phyloP scores from a whole-genome alignment of 129 eudicot genomes.

The Escallonia rubra region DNA sequence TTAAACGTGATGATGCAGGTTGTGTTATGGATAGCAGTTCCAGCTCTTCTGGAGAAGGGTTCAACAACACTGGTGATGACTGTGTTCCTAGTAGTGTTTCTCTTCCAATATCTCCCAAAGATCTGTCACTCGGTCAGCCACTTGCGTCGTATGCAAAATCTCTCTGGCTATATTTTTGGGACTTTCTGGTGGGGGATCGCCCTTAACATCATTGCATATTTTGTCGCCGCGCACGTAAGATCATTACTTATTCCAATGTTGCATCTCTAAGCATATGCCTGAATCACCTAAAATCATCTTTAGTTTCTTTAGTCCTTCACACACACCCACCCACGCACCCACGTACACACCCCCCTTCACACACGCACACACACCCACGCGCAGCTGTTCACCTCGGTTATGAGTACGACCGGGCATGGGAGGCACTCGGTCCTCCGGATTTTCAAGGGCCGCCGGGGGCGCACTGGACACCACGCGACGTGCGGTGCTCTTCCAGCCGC shows the following conservation, averaged over 20 bases:
- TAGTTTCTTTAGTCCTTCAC: too few species aligned
- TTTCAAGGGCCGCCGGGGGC: conserved; percentile 20
- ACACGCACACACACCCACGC: too few species aligned
- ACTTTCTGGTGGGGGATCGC: conserved; percentile 99
- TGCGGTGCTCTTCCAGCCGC: conserved; percentile 12
- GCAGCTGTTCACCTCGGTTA: too few species aligned
- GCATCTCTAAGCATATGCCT: too few species aligned
- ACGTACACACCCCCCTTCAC: too few species aligned
- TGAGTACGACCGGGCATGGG: conserved; percentile 24
- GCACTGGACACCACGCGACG: conserved; percentile 9
- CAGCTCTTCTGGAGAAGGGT: conserved; percentile 60
- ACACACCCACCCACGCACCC: too few species aligned
- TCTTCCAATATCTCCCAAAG: conserved; percentile 88
- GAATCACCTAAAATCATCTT: too few species aligned
- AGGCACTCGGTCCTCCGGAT: conserved; percentile 14
- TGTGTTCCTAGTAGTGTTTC: conserved; percentile 51
- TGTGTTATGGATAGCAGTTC: conserved; percentile 79
- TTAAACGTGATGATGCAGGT: conserved; percentile 34
- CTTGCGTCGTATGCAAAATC: conserved; percentile 90
- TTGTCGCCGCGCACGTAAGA: conserved; percentile 93
- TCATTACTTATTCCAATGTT: background rate
- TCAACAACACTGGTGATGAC: conserved; percentile 67
- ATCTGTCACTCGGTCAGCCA: conserved; percentile 87
- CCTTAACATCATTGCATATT: conserved; percentile 93
- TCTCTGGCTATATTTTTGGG: conserved; percentile 88